Evolutionary conservation across 2,329 filamentous ascomycete species (phyloP).

Genomic region (Talaromyces sp.): DNA sequence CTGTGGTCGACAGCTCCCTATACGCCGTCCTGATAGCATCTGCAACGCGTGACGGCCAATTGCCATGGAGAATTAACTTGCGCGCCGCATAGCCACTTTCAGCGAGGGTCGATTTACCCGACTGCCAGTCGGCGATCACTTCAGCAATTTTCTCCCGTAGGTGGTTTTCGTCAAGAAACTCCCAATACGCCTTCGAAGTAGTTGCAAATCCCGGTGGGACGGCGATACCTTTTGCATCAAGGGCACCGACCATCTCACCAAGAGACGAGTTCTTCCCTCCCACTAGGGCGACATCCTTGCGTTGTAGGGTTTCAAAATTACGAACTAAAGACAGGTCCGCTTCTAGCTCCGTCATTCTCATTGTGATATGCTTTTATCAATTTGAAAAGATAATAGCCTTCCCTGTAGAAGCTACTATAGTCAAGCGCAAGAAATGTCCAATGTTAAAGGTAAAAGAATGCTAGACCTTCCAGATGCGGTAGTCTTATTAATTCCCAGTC

Average conservation of each 20-base stretch:
- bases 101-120: constrained; percentile 28
- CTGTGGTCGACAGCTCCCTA: constrained; percentile 27
- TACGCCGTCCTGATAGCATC: constrained; percentile 32
- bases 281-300: constrained; percentile 32
- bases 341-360: background rate
- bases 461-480: background rate
- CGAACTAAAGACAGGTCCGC: constrained; percentile 21
- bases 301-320: constrained; percentile 28
- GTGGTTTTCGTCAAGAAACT: constrained; percentile 35
- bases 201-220: constrained; percentile 40
- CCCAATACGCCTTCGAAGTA: constrained; percentile 37
- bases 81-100: constrained; percentile 35
- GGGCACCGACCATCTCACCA: constrained; percentile 40
- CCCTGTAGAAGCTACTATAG: background rate
- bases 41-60: constrained; percentile 32
- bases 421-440: background rate
- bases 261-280: constrained; percentile 43
- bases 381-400: background rate
- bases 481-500: background rate
- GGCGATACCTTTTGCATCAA: constrained; percentile 30
- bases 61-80: constrained; percentile 32
- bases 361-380: background rate
- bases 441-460: background rate
- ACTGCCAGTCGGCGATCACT: constrained; percentile 33
- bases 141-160: constrained; percentile 33